A percentile compares a stretch with the other conserved stretches of the same genome.
phyloP scores from a whole-genome alignment of 2,329 filamentous ascomycete genomes.

The Pseudocercospora fuligena region DNA sequence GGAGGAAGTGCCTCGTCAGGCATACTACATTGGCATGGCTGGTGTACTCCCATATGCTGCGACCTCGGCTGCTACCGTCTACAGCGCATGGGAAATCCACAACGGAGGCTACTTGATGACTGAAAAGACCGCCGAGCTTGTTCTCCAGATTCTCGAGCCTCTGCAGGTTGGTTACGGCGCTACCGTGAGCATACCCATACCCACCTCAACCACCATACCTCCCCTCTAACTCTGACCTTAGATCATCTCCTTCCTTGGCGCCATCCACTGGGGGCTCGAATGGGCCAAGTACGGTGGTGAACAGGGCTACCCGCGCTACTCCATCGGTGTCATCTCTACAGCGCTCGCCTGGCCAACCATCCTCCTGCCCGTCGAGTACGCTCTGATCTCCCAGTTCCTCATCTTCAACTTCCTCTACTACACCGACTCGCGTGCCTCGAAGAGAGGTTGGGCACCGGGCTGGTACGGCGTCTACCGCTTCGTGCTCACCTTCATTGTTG shows the following conservation, averaged over 20 bases:
- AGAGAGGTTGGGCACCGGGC: conserved; percentile 75
- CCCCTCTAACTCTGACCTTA: conserved; percentile 38
- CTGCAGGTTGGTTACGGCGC: conserved; percentile 91
- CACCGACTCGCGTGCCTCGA: conserved; percentile 74
- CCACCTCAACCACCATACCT: neutral
- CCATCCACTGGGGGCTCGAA: conserved; percentile 92
- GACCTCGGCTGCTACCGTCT: conserved; percentile 82
- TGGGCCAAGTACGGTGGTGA: conserved; percentile 71
- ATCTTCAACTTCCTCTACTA: conserved; percentile 88
- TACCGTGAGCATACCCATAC: conserved; percentile 55
- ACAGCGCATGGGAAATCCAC: conserved; percentile 82
- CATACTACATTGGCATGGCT: conserved; percentile 57
- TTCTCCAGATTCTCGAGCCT: conserved; percentile 78
- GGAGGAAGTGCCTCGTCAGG: conserved; percentile 51
- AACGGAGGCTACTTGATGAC: conserved; percentile 69
- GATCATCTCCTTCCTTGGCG: conserved; percentile 93
- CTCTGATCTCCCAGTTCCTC: conserved; percentile 82
- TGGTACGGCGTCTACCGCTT: conserved; percentile 94
- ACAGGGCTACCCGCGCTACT: conserved; percentile 79
- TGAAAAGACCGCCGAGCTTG: conserved; percentile 71
- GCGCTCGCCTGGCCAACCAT: conserved; percentile 89
- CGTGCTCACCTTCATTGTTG: conserved; percentile 87
- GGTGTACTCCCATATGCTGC: conserved; percentile 69
- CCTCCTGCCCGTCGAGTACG: conserved; percentile 80
- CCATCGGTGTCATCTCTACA: conserved; percentile 78